Percentiles rank a stretch among this genome's conserved stretches.
Evolutionary conservation across 192 early-diverging fungal genomes (phyloP).

Genomic region (Linnemannia schmuckeri): DNA sequence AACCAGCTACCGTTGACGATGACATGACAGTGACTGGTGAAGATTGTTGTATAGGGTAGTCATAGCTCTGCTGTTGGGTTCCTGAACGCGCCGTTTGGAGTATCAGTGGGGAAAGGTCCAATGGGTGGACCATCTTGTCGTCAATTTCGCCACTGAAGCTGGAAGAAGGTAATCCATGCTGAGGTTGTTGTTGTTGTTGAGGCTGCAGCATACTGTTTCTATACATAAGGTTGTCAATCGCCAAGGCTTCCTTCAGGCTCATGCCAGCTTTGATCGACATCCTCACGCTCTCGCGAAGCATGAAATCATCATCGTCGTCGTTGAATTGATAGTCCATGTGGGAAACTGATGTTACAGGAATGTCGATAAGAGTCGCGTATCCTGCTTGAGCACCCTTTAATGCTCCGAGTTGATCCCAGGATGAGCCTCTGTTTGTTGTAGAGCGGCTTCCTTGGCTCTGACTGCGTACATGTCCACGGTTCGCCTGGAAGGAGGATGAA

Average conservation of each 20-base stretch:
- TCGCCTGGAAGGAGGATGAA: not conserved
- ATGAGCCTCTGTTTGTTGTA: not conserved
- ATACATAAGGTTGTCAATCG: not conserved
- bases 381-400: slow-evolving; percentile 8
- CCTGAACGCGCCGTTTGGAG: slow-evolving; percentile 14
- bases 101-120: slow-evolving; percentile 28
- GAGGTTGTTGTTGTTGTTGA: not conserved
- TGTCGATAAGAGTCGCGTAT: slow-evolving; percentile 14
- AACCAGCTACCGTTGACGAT: not conserved
- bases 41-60: not conserved
- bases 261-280: slow-evolving; percentile 1
- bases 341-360: slow-evolving; percentile 1
- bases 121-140: slow-evolving; percentile 26
- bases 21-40: not conserved
- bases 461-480: slow-evolving; percentile 16
- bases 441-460: slow-evolving; percentile 22
- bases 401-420: slow-evolving; percentile 8
- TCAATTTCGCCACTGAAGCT: slow-evolving; percentile 2
- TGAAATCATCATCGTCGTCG: not conserved
- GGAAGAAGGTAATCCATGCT: not conserved
- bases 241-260: slow-evolving; percentile 15
- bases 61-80: not conserved
- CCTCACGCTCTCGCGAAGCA: not conserved
- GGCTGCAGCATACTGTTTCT: not conserved
- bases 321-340: not conserved